phyloP scores from a whole-genome alignment of 148 eudicot genomes.

The Rheum nobile region DNA sequence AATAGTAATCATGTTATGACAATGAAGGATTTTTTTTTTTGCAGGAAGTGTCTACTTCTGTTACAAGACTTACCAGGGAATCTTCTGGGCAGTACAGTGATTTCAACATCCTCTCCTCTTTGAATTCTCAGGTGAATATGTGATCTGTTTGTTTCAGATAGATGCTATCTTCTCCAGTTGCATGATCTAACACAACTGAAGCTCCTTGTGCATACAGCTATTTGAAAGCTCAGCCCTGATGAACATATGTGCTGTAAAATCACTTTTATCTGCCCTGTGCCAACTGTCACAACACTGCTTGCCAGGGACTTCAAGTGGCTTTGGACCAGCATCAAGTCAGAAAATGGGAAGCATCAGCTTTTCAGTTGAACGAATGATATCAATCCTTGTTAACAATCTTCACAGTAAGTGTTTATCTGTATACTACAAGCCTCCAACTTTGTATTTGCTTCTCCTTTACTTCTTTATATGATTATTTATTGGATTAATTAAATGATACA shows the following conservation, averaged over 20 bases:
- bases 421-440: background rate
- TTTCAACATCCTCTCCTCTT: conserved; percentile 82
- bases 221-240: conserved; percentile 91
- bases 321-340: conserved; percentile 57
- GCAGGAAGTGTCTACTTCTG: conserved; percentile 83
- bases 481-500: background rate
- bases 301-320: conserved; percentile 41
- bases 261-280: conserved; percentile 87
- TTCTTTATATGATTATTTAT: background rate
- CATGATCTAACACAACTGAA: conserved; percentile 15
- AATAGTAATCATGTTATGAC: background rate
- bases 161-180: background rate
- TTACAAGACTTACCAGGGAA: conserved; percentile 67
- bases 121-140: conserved; percentile 72
- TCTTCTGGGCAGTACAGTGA: conserved; percentile 82
- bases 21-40: background rate
- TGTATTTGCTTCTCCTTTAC: background rate
- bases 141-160: background rate
- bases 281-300: conserved; percentile 80
- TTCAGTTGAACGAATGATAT: conserved; percentile 83
- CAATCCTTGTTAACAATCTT: conserved; percentile 77
- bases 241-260: conserved; percentile 88
- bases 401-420: conserved; percentile 51
- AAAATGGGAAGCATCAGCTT: conserved; percentile 87
- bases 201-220: conserved; percentile 38